These are phyloP conservation scores for Fraxinus anomala DNA, from an alignment of 257 asterid genomes.

Conservation along the genomic window DNA sequence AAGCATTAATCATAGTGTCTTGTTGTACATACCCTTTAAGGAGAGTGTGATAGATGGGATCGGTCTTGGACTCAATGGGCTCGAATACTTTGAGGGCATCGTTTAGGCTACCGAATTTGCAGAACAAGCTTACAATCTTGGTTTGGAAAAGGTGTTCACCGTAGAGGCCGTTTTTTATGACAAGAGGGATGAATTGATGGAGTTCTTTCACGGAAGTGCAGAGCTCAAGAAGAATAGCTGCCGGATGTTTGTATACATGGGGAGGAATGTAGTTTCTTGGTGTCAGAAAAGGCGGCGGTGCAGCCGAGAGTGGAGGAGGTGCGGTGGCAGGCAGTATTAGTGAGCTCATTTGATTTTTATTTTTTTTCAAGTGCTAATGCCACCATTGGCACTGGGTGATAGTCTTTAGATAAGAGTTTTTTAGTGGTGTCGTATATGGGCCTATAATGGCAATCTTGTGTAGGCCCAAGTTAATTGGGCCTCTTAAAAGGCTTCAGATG, in stretches of 20 bases:
- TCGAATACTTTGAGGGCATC: constrained; percentile 78
- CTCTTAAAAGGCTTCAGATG: too few species aligned
- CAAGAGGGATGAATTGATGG: constrained; percentile 72
- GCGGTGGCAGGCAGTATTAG: constrained; percentile 36
- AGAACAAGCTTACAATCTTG: constrained; percentile 80
- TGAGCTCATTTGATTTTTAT: constrained; percentile 33
- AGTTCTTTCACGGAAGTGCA: constrained; percentile 73
- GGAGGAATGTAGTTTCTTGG: constrained; percentile 61
- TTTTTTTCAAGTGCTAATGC: not conserved
- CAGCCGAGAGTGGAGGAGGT: constrained; percentile 30
- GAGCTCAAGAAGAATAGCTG: constrained; percentile 74
- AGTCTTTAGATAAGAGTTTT: not conserved
- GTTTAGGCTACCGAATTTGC: constrained; percentile 63
- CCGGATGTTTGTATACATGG: constrained; percentile 72
- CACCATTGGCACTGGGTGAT: not conserved
- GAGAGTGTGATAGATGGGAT: constrained; percentile 72
- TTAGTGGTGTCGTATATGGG: not conserved
- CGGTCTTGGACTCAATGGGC: constrained; percentile 56
- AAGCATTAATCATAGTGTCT: constrained; percentile 44
- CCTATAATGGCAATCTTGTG: too few species aligned
- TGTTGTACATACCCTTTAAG: constrained; percentile 65
- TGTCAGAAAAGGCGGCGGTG: constrained; percentile 34
- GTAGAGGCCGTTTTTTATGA: constrained; percentile 71
- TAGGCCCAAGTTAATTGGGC: too few species aligned
- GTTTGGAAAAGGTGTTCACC: constrained; percentile 70